phyloP scores from a whole-genome alignment of 345 rosid genomes.

The Arabis hirsuta region DNA sequence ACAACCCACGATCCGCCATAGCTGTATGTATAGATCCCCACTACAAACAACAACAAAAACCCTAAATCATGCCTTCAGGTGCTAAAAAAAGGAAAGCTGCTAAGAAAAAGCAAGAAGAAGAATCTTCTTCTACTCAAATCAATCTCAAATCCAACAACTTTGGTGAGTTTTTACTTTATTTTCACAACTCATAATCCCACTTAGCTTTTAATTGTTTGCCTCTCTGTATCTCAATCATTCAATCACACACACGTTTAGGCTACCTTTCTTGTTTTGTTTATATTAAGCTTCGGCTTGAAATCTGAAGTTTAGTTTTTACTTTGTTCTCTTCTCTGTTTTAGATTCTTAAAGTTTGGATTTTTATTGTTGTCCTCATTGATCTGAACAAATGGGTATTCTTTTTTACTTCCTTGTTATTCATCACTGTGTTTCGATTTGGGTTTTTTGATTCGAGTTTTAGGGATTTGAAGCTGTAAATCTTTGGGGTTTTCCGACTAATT shows the following conservation, averaged over 20 bases:
- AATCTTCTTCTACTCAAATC: conserved; percentile 46
- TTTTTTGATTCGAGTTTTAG: background rate
- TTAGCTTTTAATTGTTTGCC: conserved; percentile 17
- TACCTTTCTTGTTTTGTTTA: conserved; percentile 19
- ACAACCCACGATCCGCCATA: conserved; percentile 44
- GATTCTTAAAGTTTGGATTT: conserved; percentile 28
- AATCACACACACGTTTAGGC: conserved; percentile 10
- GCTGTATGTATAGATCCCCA: conserved; percentile 46
- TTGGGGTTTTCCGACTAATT: background rate
- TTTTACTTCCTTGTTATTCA: background rate
- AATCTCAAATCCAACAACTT: conserved; percentile 44
- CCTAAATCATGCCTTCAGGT: conserved; percentile 79
- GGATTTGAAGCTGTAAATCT: conserved; percentile 15
- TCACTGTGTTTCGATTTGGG: conserved; percentile 16
- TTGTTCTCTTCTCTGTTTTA: conserved; percentile 5
- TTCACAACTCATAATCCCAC: conserved; percentile 12
- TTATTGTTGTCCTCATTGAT: conserved; percentile 22
- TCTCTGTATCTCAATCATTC: conserved; percentile 47
- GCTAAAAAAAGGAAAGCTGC: conserved; percentile 91
- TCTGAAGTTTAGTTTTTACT: background rate
- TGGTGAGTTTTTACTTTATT: conserved; percentile 37
- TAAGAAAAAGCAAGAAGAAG: conserved; percentile 79
- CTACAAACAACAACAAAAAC: background rate
- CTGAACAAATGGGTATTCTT: conserved; percentile 45
- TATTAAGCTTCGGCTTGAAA: too few relatives aligned